Conservation (phyloP, 2,329 filamentous ascomycete genomes). For the Cryphonectria nitschkei region DNA sequence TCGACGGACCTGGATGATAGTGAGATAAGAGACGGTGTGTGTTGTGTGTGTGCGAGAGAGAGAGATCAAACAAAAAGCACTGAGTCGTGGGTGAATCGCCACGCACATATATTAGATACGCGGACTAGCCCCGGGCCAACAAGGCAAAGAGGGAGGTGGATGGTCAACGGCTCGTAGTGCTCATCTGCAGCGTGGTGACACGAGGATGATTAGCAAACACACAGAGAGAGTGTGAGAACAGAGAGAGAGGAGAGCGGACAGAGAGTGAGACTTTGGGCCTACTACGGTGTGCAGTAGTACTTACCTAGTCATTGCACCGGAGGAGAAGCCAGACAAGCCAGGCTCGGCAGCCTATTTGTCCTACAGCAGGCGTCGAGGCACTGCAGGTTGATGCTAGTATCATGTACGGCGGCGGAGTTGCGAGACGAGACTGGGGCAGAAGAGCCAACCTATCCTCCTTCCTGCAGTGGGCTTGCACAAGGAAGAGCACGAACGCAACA, state of each 20-base stretch:
- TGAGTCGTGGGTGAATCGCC: not conserved
- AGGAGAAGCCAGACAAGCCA: slow-evolving; percentile 3
- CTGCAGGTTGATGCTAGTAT: slow-evolving; percentile 5
- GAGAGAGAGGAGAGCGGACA: not conserved
- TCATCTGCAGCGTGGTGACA: not conserved
- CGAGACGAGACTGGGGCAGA: not conserved
- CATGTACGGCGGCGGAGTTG: slow-evolving; percentile 11
- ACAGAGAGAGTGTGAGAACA: not conserved
- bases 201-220: not conserved
- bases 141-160: no score
- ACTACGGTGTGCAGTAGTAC: not conserved
- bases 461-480: not conserved
- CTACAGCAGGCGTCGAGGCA: not conserved
- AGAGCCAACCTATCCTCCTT: not conserved
- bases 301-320: not conserved
- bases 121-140: not conserved
- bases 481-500: slow-evolving; percentile 1
- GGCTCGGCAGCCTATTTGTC: slow-evolving; percentile 3
- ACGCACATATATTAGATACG: not conserved
- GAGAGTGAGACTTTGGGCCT: not conserved
- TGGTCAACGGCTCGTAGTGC: not conserved
- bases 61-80: not conserved
- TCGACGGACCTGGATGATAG: not conserved
- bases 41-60: not conserved
- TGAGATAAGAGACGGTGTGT: not conserved